A percentile compares a stretch with the other conserved stretches of the same genome.
phyloP scores from a whole-genome alignment of 768 basidiomycete genomes.

The Tulasnella sp. region DNA sequence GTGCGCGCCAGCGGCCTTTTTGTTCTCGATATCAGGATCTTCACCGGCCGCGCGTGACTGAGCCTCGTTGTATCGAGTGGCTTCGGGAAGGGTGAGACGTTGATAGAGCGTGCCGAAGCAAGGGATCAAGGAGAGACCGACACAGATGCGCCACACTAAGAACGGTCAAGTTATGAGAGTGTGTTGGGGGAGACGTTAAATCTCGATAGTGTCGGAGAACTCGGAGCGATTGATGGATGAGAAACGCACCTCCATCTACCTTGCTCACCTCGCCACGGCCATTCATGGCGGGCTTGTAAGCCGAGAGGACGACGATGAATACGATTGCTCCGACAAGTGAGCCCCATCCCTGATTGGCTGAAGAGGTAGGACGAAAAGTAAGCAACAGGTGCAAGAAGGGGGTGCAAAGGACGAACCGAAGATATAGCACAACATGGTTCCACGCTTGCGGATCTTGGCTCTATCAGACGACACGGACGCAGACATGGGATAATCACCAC shows the following conservation, averaged over 20 bases:
- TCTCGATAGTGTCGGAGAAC: too few species aligned
- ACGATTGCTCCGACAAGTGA: conserved; percentile 30
- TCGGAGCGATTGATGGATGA: not conserved
- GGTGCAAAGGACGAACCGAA: conserved; percentile 37
- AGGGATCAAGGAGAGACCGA: conserved; percentile 65
- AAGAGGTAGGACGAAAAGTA: too few species aligned
- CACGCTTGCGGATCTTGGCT: conserved; percentile 50
- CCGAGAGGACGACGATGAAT: not conserved
- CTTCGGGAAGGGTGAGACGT: conserved; percentile 61
- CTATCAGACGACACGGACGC: conserved; percentile 30
- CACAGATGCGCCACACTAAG: conserved; percentile 57
- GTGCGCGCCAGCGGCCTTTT: not conserved
- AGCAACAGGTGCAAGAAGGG: too few species aligned
- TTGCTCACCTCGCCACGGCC: conserved; percentile 45
- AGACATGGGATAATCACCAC: conserved; percentile 71
- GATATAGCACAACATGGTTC: conserved; percentile 64
- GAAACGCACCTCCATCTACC: conserved; percentile 53
- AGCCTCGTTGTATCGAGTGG: conserved; percentile 23
- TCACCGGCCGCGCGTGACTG: conserved; percentile 28
- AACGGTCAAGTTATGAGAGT: too few species aligned
- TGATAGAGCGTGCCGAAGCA: conserved; percentile 69
- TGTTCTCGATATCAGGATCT: not conserved
- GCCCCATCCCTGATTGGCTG: conserved; percentile 54
- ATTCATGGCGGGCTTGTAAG: conserved; percentile 39
- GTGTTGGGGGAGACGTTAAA: too few species aligned